Conservation (phyloP, 495 filamentous ascomycete species). For the Aspergillus campestris region DNA sequence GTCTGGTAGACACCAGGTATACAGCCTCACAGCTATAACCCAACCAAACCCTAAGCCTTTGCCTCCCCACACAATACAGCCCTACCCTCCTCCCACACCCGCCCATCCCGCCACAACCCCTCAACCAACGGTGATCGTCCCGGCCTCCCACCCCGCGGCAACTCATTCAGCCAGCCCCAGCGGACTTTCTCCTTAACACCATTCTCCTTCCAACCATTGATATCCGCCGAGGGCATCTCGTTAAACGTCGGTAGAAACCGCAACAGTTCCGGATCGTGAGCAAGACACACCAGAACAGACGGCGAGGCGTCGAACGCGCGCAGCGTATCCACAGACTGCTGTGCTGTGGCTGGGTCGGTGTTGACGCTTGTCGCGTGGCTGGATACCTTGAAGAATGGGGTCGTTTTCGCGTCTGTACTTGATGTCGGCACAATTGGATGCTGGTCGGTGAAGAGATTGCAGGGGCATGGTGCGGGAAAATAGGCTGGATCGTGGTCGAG, state of each 20-base stretch:
- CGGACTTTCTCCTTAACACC: conserved; percentile 28
- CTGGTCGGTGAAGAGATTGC: conserved; percentile 15
- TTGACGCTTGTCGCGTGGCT: conserved; percentile 12
- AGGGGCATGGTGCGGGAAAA: conserved; percentile 16
- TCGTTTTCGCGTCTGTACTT: conserved; percentile 3
- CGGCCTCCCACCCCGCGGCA: conserved; percentile 17
- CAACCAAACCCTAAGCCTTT: too few relatives aligned
- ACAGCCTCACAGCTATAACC: too few relatives aligned
- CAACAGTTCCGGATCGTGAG: conserved; percentile 36
- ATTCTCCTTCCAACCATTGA: conserved; percentile 41
- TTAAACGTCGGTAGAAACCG: conserved; percentile 18
- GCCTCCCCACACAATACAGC: not conserved
- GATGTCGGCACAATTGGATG: conserved; percentile 4
- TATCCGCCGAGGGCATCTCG: conserved; percentile 30
- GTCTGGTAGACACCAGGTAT: too few relatives aligned
- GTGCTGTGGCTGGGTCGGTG: conserved; percentile 11
- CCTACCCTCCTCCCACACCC: conserved; percentile 4
- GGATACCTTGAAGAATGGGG: conserved; percentile 15
- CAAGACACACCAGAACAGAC: conserved; percentile 39
- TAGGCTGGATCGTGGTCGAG: not conserved
- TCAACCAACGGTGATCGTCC: conserved; percentile 12
- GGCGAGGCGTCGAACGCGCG: conserved; percentile 34
- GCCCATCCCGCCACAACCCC: conserved; percentile 18
- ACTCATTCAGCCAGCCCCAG: conserved; percentile 19
- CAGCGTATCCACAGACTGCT: conserved; percentile 11